Base-by-base conservation (phyloP, 306 rosid species). In the Medicago ruthenica region DNA sequence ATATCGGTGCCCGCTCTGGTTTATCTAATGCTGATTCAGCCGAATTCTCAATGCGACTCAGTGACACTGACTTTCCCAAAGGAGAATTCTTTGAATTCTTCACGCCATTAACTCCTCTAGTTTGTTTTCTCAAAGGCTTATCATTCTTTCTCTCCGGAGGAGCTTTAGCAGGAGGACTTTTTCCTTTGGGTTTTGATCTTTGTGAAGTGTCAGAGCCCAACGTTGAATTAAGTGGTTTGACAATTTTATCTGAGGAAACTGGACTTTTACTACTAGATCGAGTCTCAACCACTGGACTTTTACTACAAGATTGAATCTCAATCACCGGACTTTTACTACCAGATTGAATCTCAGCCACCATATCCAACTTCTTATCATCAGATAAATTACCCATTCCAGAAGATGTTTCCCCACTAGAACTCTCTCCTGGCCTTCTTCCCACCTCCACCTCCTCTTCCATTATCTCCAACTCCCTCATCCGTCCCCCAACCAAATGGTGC, bases 391-490 rank as follows among this genome's bases (percentile, higher is more conserved):
- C 90, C 72, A 82, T 85, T 78, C 71, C 88, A 51, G 91, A 82
- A 63, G 87, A 67, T 27, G 83, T 64, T 73, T 91, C 91, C 44
- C 89, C 71, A 41, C 62, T 84, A 66, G 85, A 88, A 77, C 85
- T 81, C 79, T 76, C 81, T 4, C 15, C 88, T 0, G 74, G 86
- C 82, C 72, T 82, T 67, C 85, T 89, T 41, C 68, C 81, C 74
- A 79, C 92, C 58, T 76, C 80, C 61, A 83, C 91, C 20, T 71
- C 97, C 85, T 95, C 99, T 83, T 87, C 90, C 81, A 92, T 92
- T 85, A 96, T 96, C 88, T 96, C 97, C 73, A 96, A 87, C 85
- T 96, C 98, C 82, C 91, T 90, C 97, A 92, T 92, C 74, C 87
- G 84, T 70, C 97, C 98, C 58, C 97, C 98, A 51, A 96, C 99